These are phyloP conservation scores for Wickerhamiella sergipiensis DNA, from an alignment of 805 yeast species.

Conservation along the genomic window DNA sequence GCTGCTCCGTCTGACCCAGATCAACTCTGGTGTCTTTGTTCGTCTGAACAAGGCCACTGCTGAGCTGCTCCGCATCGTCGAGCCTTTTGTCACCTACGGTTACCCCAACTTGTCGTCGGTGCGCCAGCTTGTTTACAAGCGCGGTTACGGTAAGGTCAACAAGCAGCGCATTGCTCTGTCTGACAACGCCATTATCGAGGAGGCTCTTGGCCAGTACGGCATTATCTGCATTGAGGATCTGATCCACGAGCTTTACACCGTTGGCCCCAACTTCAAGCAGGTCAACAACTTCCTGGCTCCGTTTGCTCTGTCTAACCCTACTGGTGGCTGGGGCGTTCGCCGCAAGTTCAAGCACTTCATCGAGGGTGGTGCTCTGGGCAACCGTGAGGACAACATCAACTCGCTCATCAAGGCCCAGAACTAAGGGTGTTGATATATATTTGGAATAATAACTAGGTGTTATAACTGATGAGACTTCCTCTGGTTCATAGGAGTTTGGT, in stretches of 20 bases:
- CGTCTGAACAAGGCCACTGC: slow-evolving; percentile 90
- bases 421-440: slow-evolving; percentile 31
- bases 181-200: slow-evolving; percentile 82
- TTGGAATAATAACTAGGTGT: slow-evolving; percentile 2
- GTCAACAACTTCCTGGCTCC: slow-evolving; percentile 98
- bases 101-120: slow-evolving; percentile 88
- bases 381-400: slow-evolving; percentile 94
- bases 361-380: slow-evolving; percentile 98
- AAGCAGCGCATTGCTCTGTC: slow-evolving; percentile 86
- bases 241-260: slow-evolving; percentile 91
- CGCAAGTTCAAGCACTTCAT: slow-evolving; percentile 95
- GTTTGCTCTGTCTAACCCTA: slow-evolving; percentile 91
- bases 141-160: slow-evolving; percentile 96
- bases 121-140: slow-evolving; percentile 90
- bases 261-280: slow-evolving; percentile 98
- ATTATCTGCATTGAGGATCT: slow-evolving; percentile 82
- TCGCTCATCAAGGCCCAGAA: slow-evolving; percentile 87
- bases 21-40: slow-evolving; percentile 90
- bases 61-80: slow-evolving; percentile 85
- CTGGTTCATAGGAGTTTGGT: too few species aligned
- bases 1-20: slow-evolving; percentile 81
- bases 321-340: slow-evolving; percentile 94
- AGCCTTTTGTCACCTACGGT: slow-evolving; percentile 95
- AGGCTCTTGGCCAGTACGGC: slow-evolving; percentile 82
- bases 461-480: too few species aligned